Evolutionary conservation across 257 asterid genomes (phyloP).

Genomic region (Fraxinus pennsylvanica): DNA sequence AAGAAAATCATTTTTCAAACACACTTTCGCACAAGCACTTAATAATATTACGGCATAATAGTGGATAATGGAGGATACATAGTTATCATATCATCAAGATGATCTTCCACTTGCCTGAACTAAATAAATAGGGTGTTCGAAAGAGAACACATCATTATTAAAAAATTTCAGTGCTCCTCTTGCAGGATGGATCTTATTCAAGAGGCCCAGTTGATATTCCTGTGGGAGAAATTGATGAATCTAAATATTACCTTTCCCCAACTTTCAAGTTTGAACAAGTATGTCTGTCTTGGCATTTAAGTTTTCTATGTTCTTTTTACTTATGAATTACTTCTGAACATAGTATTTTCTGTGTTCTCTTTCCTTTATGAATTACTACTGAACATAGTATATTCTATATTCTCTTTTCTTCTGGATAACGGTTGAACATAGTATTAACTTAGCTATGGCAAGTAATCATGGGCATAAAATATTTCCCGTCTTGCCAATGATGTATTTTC

Average conservation of each 20-base stretch:
- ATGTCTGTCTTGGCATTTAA: slow-evolving; percentile 29
- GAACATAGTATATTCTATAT: not conserved
- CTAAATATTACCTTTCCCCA: slow-evolving; percentile 77
- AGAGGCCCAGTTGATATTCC: slow-evolving; percentile 95
- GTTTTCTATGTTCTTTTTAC: slow-evolving; percentile 19
- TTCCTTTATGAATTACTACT: not conserved
- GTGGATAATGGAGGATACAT: not conserved
- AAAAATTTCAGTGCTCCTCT: slow-evolving; percentile 26
- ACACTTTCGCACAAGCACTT: too few species aligned
- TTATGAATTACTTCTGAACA: not conserved
- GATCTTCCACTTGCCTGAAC: not conserved
- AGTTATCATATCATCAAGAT: slow-evolving; percentile 16
- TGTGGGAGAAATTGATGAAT: slow-evolving; percentile 61
- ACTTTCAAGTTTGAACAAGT: slow-evolving; percentile 95
- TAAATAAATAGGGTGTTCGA: too few species aligned
- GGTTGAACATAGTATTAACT: not conserved
- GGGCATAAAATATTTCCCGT: slow-evolving; percentile 18
- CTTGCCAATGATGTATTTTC: not conserved
- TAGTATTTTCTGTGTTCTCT: not conserved
- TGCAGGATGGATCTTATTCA: slow-evolving; percentile 98
- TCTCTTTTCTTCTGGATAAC: slow-evolving; percentile 8
- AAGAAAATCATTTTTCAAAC: too few species aligned
- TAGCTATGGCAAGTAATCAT: slow-evolving; percentile 13
- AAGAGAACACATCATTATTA: slow-evolving; percentile 8
- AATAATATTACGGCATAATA: too few species aligned